These are phyloP conservation scores for Viridothelium virens DNA, from an alignment of 495 filamentous ascomycete genomes.

Conservation along the genomic window DNA sequence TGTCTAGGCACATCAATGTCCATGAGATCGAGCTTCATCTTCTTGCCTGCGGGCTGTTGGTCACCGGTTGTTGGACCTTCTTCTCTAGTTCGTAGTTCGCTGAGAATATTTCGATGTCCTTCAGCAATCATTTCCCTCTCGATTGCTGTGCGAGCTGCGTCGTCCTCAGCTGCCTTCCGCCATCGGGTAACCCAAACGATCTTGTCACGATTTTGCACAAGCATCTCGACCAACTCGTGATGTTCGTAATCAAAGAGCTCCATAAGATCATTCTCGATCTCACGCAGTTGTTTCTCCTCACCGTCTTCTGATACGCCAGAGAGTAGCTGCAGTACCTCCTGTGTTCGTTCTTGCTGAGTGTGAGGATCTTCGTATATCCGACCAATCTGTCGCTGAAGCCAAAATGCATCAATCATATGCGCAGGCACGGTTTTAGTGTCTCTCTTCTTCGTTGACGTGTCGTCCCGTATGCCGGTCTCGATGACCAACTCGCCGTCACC, in stretches of 20 bases:
- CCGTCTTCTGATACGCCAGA: slow-evolving; percentile 66
- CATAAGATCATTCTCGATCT: slow-evolving; percentile 97
- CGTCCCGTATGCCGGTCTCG: slow-evolving; percentile 48
- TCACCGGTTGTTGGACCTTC: slow-evolving; percentile 33
- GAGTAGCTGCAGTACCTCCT: slow-evolving; percentile 70
- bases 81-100: slow-evolving; percentile 58
- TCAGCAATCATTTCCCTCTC: slow-evolving; percentile 85
- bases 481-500: slow-evolving; percentile 62
- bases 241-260: slow-evolving; percentile 97
- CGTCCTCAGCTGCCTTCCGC: slow-evolving; percentile 73
- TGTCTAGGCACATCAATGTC: slow-evolving; percentile 66
- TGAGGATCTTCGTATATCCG: slow-evolving; percentile 81
- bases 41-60: slow-evolving; percentile 47
- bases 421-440: slow-evolving; percentile 63
- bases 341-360: slow-evolving; percentile 79
- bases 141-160: slow-evolving; percentile 64
- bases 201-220: slow-evolving; percentile 87
- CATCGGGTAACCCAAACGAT: slow-evolving; percentile 92
- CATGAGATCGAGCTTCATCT: slow-evolving; percentile 80
- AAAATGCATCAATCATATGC: slow-evolving; percentile 91
- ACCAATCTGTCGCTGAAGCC: slow-evolving; percentile 91
- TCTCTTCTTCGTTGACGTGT: slow-evolving; percentile 38
- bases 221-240: slow-evolving; percentile 81
- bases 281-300: slow-evolving; percentile 71
- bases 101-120: slow-evolving; percentile 77